A percentile compares a stretch with the other conserved stretches of the same genome.
Conservation (phyloP, 257 asterid genomes). For the Primulina tabacum region DNA sequence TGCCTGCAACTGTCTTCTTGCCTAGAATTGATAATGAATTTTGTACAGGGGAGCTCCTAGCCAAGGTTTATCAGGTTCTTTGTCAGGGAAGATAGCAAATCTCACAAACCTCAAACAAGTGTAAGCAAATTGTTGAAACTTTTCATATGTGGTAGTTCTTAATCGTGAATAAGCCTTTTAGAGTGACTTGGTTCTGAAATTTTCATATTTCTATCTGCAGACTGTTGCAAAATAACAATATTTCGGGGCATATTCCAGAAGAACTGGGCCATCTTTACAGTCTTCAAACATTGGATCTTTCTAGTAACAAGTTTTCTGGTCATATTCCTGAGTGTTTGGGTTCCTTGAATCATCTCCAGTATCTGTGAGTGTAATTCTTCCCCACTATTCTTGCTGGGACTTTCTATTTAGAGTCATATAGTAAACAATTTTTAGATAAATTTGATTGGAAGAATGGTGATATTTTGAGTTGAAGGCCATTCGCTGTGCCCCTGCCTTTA, state of each 20-base stretch:
- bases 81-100: conserved; percentile 74
- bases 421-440: conserved; percentile 11
- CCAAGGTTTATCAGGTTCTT: conserved; percentile 84
- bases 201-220: conserved; percentile 33
- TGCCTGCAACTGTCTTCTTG: conserved; percentile 3
- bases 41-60: conserved; percentile 87
- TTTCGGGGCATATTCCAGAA: conserved; percentile 77
- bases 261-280: conserved; percentile 72
- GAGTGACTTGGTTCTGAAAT: neutral
- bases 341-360: conserved; percentile 58
- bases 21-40: conserved; percentile 9
- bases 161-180: conserved; percentile 5
- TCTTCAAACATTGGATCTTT: conserved; percentile 85
- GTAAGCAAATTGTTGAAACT: conserved; percentile 38
- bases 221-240: conserved; percentile 75
- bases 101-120: conserved; percentile 94
- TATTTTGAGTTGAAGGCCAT: neutral
- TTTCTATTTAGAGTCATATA: neutral
- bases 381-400: conserved; percentile 4
- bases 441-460: neutral
- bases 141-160: neutral
- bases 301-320: conserved; percentile 65
- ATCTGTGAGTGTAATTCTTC: conserved; percentile 54
- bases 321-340: conserved; percentile 74
- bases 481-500: neutral